Percentiles rank a stretch among this genome's conserved stretches.
Evolutionary conservation across 768 basidiomycete genomes (phyloP).

Genomic region (Phlegmacium glaucopus): DNA sequence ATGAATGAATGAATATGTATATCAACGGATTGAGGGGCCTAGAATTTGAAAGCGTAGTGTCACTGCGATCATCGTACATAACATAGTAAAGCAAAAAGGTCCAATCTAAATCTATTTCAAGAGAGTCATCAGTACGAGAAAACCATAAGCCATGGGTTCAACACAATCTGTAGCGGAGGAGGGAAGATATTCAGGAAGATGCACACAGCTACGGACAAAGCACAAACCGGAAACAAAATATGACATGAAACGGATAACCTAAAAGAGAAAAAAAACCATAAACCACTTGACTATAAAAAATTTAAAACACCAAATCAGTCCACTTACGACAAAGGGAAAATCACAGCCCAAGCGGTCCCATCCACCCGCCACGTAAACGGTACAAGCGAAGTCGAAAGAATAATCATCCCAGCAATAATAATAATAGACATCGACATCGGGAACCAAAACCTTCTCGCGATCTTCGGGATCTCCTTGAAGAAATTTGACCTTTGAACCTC

Average conservation of each 20-base stretch:
- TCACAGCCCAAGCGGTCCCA: slow-evolving; percentile 66
- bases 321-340: slow-evolving; percentile 63
- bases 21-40: slow-evolving; percentile 65
- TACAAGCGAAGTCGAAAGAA: slow-evolving; percentile 46
- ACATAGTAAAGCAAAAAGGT: background rate
- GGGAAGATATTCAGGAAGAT: background rate
- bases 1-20: slow-evolving; percentile 41
- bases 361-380: slow-evolving; percentile 55
- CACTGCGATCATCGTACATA: too few relatives aligned
- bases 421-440: slow-evolving; percentile 48
- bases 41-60: slow-evolving; percentile 39
- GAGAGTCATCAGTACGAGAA: slow-evolving; percentile 51
- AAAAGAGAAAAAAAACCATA: slow-evolving; percentile 32
- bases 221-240: slow-evolving; percentile 57
- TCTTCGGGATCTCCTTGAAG: slow-evolving; percentile 87
- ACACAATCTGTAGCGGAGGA: slow-evolving; percentile 33
- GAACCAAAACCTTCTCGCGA: slow-evolving; percentile 69
- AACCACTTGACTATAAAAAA: slow-evolving; percentile 22
- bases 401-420: slow-evolving; percentile 53
- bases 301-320: slow-evolving; percentile 4
- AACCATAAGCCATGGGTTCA: slow-evolving; percentile 56
- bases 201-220: slow-evolving; percentile 2
- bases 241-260: slow-evolving; percentile 66
- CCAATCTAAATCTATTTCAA: background rate
- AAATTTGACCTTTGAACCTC: slow-evolving; percentile 86